Conservation (phyloP, 2,329 filamentous ascomycete genomes). For the Paraconiothyrium sp. region DNA sequence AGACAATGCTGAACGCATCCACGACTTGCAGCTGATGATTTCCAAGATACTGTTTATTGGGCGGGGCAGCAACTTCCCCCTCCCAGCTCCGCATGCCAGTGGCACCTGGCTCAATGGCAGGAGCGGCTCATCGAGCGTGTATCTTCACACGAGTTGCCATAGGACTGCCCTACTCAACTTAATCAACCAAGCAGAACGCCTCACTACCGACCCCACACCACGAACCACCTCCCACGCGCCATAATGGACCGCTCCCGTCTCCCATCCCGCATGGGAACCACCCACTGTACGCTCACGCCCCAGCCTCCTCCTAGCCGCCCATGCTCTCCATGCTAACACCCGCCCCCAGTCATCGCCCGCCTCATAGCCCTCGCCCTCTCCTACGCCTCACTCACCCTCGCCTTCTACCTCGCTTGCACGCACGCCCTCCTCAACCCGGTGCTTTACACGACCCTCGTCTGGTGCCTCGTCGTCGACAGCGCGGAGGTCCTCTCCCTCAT, state of each 20-base stretch:
- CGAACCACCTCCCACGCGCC: background rate
- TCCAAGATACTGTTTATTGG: background rate
- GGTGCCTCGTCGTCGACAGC: conserved; percentile 21
- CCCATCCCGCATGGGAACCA: background rate
- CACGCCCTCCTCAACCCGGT: conserved; percentile 1
- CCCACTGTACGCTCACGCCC: background rate
- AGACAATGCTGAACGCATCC: conserved; percentile 2
- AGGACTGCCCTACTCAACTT: background rate
- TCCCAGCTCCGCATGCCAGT: background rate
- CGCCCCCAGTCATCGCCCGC: conserved; percentile 2
- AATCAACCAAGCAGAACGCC: background rate
- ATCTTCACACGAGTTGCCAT: background rate
- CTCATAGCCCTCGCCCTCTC: conserved; percentile 3
- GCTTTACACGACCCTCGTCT: conserved; percentile 19
- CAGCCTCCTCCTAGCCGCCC: background rate
- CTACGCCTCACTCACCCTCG: background rate
- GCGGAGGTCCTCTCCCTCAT: conserved; percentile 23
- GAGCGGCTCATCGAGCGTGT: background rate
- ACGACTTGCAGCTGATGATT: background rate
- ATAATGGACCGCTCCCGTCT: background rate
- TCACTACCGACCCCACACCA: background rate
- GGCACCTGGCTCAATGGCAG: background rate
- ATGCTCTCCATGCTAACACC: background rate
- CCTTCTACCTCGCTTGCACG: conserved; percentile 10
- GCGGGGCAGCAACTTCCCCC: background rate